Evolutionary conservation across 2,329 filamentous ascomycete genomes (phyloP).

Genomic region (Cadophora sp.): DNA sequence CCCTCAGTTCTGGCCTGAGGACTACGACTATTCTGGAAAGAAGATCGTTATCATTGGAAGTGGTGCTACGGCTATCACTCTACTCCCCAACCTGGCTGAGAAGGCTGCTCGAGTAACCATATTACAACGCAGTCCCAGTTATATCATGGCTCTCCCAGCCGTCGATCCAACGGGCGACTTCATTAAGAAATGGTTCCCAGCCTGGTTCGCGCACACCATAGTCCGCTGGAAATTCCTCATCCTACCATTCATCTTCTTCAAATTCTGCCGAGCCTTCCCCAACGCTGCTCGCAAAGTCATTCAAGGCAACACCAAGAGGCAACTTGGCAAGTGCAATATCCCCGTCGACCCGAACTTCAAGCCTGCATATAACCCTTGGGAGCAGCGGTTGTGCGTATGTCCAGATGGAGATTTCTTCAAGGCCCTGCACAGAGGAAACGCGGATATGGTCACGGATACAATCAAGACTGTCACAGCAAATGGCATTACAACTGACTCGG

Average conservation of each 20-base stretch:
- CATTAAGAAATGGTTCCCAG: slow-evolving; percentile 48
- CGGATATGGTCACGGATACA: slow-evolving; percentile 56
- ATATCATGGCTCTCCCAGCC: slow-evolving; percentile 60
- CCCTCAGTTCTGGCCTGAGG: slow-evolving; percentile 76
- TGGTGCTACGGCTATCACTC: slow-evolving; percentile 80
- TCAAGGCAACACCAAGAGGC: slow-evolving; percentile 50
- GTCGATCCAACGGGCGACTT: slow-evolving; percentile 31
- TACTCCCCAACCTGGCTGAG: slow-evolving; percentile 73
- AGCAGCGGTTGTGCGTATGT: slow-evolving; percentile 77
- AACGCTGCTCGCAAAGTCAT: slow-evolving; percentile 55
- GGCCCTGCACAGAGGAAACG: slow-evolving; percentile 53
- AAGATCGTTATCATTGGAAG: slow-evolving; percentile 51
- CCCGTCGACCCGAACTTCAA: slow-evolving; percentile 68
- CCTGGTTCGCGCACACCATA: slow-evolving; percentile 54
- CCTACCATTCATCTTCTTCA: slow-evolving; percentile 53
- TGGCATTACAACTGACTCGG: slow-evolving; percentile 47
- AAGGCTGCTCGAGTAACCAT: slow-evolving; percentile 74
- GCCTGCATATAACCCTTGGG: slow-evolving; percentile 69
- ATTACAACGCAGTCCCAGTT: slow-evolving; percentile 80
- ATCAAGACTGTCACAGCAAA: slow-evolving; percentile 58
- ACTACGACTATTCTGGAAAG: slow-evolving; percentile 69
- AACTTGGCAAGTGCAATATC: slow-evolving; percentile 58
- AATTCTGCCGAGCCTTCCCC: slow-evolving; percentile 61
- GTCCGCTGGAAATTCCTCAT: slow-evolving; percentile 58
- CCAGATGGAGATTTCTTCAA: slow-evolving; percentile 63